A percentile compares a stretch with the other conserved stretches of the same genome.
These are phyloP conservation scores for Thyridium curvatum DNA, from an alignment of 2,329 filamentous ascomycete genomes.

Conservation along the genomic window DNA sequence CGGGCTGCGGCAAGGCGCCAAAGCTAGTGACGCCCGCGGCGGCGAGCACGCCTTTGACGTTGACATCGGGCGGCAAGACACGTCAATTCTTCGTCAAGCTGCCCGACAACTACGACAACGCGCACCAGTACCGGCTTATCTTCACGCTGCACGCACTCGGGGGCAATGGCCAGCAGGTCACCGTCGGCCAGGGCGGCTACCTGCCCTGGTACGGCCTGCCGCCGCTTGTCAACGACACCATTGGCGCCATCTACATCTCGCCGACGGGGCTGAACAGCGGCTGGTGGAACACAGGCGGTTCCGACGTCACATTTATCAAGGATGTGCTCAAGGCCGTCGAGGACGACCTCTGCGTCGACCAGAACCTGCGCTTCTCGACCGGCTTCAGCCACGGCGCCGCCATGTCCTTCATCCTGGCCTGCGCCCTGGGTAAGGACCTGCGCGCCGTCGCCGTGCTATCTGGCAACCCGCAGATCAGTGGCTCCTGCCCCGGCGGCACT, in stretches of 20 bases:
- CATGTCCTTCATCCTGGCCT: constrained; percentile 35
- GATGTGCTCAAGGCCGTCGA: constrained; percentile 28
- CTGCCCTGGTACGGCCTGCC: constrained; percentile 32
- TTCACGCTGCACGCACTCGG: constrained; percentile 34
- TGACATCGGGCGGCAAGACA: constrained; percentile 23
- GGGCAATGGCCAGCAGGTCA: constrained; percentile 29
- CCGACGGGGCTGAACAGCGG: constrained; percentile 33
- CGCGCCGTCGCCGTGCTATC: too few species aligned
- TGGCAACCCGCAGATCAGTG: too few species aligned
- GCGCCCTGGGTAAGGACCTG: constrained; percentile 27
- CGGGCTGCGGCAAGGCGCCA: constrained; percentile 17
- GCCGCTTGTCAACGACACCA: constrained; percentile 20
- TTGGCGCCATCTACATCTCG: constrained; percentile 37
- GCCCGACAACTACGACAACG: constrained; percentile 26
- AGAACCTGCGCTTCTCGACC: constrained; percentile 31
- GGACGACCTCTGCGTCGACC: constrained; percentile 33
- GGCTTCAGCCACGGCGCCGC: constrained; percentile 38
- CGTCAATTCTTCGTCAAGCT: constrained; percentile 22
- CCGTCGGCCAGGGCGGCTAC: constrained; percentile 20
- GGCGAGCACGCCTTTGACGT: constrained; percentile 14
- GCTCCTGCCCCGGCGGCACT: constrained; percentile 1
- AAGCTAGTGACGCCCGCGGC: constrained; percentile 14
- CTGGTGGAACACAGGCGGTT: constrained; percentile 33
- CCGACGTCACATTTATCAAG: constrained; percentile 33
- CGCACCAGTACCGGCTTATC: constrained; percentile 30